A percentile compares a stretch with the other conserved stretches of the same genome.
These are phyloP conservation scores for Geotrichum candidum DNA, from an alignment of 1,139 yeast species.

Conservation along the genomic window DNA sequence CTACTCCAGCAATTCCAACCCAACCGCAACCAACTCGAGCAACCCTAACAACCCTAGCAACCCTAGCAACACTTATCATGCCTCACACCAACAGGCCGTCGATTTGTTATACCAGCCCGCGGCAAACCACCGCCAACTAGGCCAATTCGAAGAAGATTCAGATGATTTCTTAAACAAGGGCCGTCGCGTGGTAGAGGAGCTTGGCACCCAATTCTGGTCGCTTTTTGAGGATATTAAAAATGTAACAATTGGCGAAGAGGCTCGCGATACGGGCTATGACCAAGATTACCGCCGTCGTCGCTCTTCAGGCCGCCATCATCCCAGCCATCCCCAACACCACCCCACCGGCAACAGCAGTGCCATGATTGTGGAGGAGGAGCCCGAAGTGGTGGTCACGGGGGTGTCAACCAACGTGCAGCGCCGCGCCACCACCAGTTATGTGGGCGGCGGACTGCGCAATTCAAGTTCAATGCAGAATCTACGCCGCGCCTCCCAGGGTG, in stretches of 20 bases:
- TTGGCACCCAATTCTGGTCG: conserved; percentile 35
- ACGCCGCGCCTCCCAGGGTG: background rate
- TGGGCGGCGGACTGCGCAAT: background rate
- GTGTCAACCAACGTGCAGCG: background rate
- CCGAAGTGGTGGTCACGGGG: background rate
- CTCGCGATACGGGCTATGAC: conserved; percentile 18
- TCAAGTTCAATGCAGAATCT: background rate
- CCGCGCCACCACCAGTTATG: background rate
- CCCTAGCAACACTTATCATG: background rate
- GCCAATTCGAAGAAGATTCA: background rate
- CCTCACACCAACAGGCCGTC: background rate
- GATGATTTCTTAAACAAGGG: conserved; percentile 25
- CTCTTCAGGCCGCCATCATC: background rate
- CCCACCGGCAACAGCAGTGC: background rate
- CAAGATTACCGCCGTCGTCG: background rate
- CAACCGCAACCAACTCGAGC: no score
- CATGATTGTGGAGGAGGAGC: background rate
- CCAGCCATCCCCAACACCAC: background rate
- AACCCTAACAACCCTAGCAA: background rate
- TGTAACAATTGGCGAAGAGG: conserved; percentile 32
- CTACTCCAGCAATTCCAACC: no score
- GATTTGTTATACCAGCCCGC: background rate
- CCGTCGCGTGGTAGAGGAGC: conserved; percentile 33
- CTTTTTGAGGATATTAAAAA: conserved; percentile 34
- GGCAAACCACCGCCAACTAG: background rate